Percentiles rank a stretch among this genome's conserved stretches.
Evolutionary conservation across 768 basidiomycete genomes (phyloP).

Genomic region (Podaxis sp.): DNA sequence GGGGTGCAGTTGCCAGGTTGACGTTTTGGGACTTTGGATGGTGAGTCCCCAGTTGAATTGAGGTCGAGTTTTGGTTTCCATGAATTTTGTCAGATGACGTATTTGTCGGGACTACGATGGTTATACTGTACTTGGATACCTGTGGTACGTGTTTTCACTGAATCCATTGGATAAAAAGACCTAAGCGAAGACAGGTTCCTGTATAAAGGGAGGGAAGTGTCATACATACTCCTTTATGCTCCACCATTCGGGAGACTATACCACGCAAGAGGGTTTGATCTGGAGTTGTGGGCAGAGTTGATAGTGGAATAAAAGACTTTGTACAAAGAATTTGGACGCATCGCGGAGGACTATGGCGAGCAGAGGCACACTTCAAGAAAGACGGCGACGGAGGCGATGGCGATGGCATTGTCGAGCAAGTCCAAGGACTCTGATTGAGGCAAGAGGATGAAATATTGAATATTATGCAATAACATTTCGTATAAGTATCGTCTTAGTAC

Average conservation of each 20-base stretch:
- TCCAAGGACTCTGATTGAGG: no score
- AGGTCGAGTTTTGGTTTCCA: no score
- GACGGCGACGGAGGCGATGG: no score
- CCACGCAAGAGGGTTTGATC: slow-evolving; percentile 55
- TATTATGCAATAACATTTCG: no score
- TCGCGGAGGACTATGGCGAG: slow-evolving; percentile 62
- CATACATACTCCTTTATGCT: slow-evolving; percentile 67
- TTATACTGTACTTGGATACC: slow-evolving; percentile 56
- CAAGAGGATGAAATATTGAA: no score
- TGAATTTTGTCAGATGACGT: slow-evolving; percentile 37
- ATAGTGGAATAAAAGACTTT: slow-evolving; percentile 48
- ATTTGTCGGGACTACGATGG: slow-evolving; percentile 58
- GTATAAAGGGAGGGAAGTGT: slow-evolving; percentile 61
- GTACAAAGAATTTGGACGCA: slow-evolving; percentile 50
- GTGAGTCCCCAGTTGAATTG: no score
- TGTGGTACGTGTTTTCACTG: slow-evolving; percentile 38
- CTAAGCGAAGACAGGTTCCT: slow-evolving; percentile 40
- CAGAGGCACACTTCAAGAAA: no score
- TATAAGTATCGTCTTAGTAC: no score
- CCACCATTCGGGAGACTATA: slow-evolving; percentile 58
- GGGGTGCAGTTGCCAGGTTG: no score
- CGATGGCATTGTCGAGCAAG: no score
- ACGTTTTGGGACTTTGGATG: no score
- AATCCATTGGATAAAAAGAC: not conserved
- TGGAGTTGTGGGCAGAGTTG: slow-evolving; percentile 58